Conservation (phyloP, 2,329 filamentous ascomycete genomes). For the Lithohypha guttulata region DNA sequence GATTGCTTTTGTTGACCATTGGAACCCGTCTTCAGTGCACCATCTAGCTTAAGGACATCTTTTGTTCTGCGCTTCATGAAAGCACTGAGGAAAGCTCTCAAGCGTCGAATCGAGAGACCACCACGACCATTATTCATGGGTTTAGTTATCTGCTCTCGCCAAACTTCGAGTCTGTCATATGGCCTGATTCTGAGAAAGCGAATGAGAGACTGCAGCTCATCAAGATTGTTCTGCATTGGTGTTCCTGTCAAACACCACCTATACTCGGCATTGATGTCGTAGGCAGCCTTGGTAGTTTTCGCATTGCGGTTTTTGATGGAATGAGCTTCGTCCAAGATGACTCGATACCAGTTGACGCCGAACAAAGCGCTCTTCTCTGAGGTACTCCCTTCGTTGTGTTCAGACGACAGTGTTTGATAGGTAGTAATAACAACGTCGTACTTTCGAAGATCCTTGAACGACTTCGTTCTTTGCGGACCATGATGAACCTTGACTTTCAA, state of each 20-base stretch:
- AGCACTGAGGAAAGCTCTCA: conserved; percentile 75
- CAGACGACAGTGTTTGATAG: conserved; percentile 88
- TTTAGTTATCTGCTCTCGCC: conserved; percentile 82
- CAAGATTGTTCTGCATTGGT: conserved; percentile 95
- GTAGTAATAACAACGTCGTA: conserved; percentile 97
- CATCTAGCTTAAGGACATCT: conserved; percentile 83
- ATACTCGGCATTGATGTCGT: conserved; percentile 71
- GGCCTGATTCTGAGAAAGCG: conserved; percentile 86
- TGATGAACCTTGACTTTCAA: conserved; percentile 85
- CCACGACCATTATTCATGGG: conserved; percentile 87
- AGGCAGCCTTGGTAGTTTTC: conserved; percentile 88
- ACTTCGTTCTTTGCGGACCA: conserved; percentile 73
- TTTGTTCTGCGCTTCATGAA: conserved; percentile 99
- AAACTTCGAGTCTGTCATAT: conserved; percentile 73
- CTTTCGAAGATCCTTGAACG: conserved; percentile 60
- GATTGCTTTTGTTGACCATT: conserved; percentile 39
- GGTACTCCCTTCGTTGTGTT: conserved; percentile 57
- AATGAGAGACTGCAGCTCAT: conserved; percentile 88
- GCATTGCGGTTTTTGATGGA: conserved; percentile 97
- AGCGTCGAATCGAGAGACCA: conserved; percentile 72
- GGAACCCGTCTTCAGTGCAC: conserved; percentile 66
- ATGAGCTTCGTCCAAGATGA: conserved; percentile 93
- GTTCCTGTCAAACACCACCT: conserved; percentile 95
- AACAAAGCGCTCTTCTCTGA: conserved; percentile 71
- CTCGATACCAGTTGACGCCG: conserved; percentile 84